These are phyloP conservation scores for Sesbania bispinosa DNA, from an alignment of 306 rosid genomes.

Conservation along the genomic window DNA sequence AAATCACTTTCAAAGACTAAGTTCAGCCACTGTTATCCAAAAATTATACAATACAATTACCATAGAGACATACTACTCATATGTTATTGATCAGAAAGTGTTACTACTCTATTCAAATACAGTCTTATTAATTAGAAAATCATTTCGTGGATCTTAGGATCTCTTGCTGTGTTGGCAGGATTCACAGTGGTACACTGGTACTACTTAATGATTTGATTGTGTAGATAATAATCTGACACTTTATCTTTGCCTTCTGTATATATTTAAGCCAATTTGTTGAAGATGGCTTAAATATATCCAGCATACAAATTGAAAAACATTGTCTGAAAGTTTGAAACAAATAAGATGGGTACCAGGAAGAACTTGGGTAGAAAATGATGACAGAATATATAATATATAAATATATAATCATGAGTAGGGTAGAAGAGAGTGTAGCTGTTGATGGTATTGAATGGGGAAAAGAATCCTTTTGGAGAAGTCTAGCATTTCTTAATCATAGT, in stretches of 20 bases:
- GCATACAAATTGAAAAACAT: background rate
- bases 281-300: background rate
- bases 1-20: background rate
- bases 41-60: background rate
- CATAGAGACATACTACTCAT: background rate
- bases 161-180: background rate
- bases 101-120: background rate
- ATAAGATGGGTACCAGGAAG: no score
- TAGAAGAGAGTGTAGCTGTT: background rate
- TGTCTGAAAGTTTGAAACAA: background rate
- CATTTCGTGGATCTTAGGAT: background rate
- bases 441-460: background rate
- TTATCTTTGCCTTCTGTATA: no score
- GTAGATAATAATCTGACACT: no score
- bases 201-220: background rate
- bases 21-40: background rate
- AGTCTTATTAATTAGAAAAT: background rate
- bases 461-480: background rate
- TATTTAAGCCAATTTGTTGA: background rate
- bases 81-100: background rate
- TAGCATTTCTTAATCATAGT: background rate
- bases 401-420: background rate
- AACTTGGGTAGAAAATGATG: background rate
- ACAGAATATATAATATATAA: background rate
- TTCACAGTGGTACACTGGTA: no score